These are phyloP conservation scores for Wilcoxina mikolae DNA, from an alignment of 495 filamentous ascomycete species.

Conservation along the genomic window DNA sequence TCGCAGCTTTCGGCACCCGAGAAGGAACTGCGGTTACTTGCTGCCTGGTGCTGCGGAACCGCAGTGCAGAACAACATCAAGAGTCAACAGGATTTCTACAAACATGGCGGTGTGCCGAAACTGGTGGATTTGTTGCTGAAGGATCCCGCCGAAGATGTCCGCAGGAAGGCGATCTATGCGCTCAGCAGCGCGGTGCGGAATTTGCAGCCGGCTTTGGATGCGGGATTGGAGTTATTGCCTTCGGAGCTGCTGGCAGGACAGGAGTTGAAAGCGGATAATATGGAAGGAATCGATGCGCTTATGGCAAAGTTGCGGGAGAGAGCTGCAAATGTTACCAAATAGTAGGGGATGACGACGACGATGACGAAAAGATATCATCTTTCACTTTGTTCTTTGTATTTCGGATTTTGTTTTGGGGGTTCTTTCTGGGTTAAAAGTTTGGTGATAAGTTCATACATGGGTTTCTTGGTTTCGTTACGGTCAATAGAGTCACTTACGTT, in stretches of 20 bases:
- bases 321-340: conserved; percentile 11
- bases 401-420: too few species aligned
- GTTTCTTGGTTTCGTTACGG: too few species aligned
- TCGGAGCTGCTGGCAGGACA: conserved; percentile 40
- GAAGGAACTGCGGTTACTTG: conserved; percentile 56
- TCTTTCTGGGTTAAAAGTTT: too few species aligned
- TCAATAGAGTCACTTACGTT: too few species aligned
- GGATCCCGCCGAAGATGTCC: conserved; percentile 47
- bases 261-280: conserved; percentile 44
- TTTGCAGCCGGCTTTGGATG: conserved; percentile 60
- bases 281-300: conserved; percentile 83
- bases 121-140: conserved; percentile 50
- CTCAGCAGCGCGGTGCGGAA: conserved; percentile 73
- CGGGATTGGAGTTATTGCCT: conserved; percentile 45
- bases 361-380: too few species aligned
- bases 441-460: too few species aligned
- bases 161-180: conserved; percentile 77
- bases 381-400: too few species aligned
- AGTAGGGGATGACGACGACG: neutral
- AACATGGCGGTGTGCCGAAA: conserved; percentile 51
- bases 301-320: conserved; percentile 55
- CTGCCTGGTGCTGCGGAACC: conserved; percentile 84
- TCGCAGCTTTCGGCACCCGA: conserved; percentile 51
- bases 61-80: conserved; percentile 91
- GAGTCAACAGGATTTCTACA: conserved; percentile 61